phyloP scores from a whole-genome alignment of 1,139 yeast genomes.

The Pneumocystis wakefieldiae region DNA sequence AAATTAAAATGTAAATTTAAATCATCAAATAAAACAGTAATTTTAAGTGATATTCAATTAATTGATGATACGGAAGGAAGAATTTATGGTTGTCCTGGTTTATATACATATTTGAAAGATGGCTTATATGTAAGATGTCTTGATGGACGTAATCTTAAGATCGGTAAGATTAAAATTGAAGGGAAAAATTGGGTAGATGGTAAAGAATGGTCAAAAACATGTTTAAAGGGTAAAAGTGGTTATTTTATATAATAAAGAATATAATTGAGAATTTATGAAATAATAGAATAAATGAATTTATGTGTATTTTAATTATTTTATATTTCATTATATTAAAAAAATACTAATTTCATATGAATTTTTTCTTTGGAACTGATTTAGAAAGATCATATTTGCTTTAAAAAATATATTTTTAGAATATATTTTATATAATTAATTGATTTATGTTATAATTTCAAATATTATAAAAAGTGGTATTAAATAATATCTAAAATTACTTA shows the following conservation, averaged over 20 bases:
- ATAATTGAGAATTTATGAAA: background rate
- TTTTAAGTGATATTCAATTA: background rate
- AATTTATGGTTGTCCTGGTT: background rate
- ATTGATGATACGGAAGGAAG: background rate
- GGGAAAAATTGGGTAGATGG: conserved; percentile 1
- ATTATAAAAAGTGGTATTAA: no score
- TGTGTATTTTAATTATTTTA: background rate
- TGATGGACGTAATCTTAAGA: background rate
- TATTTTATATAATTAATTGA: no score
- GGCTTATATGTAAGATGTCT: background rate
- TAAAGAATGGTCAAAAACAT: background rate
- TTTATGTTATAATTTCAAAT: no score
- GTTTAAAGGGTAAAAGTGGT: background rate
- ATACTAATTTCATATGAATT: background rate
- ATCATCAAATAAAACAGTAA: background rate
- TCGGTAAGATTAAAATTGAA: conserved; percentile 1
- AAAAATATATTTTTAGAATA: no score
- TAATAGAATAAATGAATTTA: background rate
- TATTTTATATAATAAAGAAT: background rate
- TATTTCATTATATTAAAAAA: background rate
- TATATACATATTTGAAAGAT: background rate
- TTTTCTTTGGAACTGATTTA: background rate
- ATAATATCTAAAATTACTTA: no score
- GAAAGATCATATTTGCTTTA: background rate
- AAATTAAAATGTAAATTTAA: background rate